These are phyloP conservation scores for Chenopodium berlandieri DNA, from an alignment of 148 eudicot species.

Conservation along the genomic window DNA sequence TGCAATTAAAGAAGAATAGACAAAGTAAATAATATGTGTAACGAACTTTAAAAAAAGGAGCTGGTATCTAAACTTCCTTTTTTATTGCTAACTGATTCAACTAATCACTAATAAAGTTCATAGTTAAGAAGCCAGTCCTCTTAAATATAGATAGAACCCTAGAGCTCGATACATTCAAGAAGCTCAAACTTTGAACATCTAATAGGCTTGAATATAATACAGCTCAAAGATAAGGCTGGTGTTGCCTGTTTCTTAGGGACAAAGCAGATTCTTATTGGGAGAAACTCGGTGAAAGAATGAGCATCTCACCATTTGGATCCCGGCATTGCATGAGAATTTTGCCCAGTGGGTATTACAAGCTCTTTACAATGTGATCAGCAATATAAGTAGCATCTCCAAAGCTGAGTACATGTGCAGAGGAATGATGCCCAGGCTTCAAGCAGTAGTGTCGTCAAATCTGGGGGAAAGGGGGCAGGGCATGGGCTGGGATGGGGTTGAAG, in stretches of 20 bases:
- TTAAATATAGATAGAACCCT: too few relatives aligned
- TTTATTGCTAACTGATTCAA: too few relatives aligned
- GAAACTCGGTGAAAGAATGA: neutral
- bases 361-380: neutral
- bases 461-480: neutral
- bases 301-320: neutral
- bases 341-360: neutral
- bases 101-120: too few relatives aligned
- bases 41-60: too few relatives aligned
- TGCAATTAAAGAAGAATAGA: too few relatives aligned
- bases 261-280: neutral
- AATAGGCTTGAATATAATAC: neutral
- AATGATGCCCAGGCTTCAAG: neutral
- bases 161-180: too few relatives aligned
- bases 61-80: too few relatives aligned
- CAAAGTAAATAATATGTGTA: too few relatives aligned
- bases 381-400: neutral
- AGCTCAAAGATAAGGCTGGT: neutral
- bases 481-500: neutral
- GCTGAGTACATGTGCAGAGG: conserved; percentile 5
- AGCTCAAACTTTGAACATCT: too few relatives aligned
- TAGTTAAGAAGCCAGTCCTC: too few relatives aligned
- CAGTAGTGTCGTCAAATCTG: neutral
- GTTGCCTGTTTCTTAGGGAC: neutral
- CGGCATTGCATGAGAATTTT: neutral